These are phyloP conservation scores for Huntiella omanensis DNA, from an alignment of 2,329 filamentous ascomycete species.

Conservation along the genomic window DNA sequence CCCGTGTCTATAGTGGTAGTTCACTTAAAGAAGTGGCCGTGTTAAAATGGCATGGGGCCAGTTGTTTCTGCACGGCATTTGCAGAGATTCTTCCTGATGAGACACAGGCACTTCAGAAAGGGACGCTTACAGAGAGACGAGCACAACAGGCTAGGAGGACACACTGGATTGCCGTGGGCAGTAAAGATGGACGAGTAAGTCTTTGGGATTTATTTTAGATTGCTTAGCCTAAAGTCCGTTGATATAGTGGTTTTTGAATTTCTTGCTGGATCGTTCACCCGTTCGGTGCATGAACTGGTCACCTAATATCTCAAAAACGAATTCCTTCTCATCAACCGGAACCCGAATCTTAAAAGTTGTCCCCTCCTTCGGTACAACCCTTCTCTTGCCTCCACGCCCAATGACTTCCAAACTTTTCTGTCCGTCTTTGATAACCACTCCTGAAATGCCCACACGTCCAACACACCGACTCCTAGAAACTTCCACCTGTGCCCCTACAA, in stretches of 20 bases:
- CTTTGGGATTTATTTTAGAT: slow-evolving; percentile 82
- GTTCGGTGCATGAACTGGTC: slow-evolving; percentile 71
- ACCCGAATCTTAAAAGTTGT: slow-evolving; percentile 68
- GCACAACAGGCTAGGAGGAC: slow-evolving; percentile 44
- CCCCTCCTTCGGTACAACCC: slow-evolving; percentile 75
- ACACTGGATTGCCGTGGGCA: slow-evolving; percentile 80
- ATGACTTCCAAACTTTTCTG: slow-evolving; percentile 75
- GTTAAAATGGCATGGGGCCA: slow-evolving; percentile 82
- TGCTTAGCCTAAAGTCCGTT: slow-evolving; percentile 42
- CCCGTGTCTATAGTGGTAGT: slow-evolving; percentile 65
- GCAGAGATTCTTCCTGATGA: slow-evolving; percentile 22
- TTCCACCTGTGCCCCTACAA: slow-evolving; percentile 68
- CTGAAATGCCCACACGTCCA: slow-evolving; percentile 62
- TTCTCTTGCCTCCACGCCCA: slow-evolving; percentile 49
- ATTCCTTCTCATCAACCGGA: slow-evolving; percentile 21
- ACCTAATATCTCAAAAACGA: slow-evolving; percentile 74
- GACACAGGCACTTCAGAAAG: background rate
- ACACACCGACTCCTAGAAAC: slow-evolving; percentile 69
- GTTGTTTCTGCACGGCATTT: slow-evolving; percentile 69
- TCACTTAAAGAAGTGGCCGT: slow-evolving; percentile 77
- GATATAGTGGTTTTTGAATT: slow-evolving; percentile 74
- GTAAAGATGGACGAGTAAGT: slow-evolving; percentile 89
- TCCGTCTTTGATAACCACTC: slow-evolving; percentile 78
- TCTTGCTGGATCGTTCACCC: slow-evolving; percentile 71
- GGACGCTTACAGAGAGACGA: slow-evolving; percentile 40